Evolutionary conservation across 2,329 filamentous ascomycete species (phyloP).

Genomic region (Aspergillus fischeri): DNA sequence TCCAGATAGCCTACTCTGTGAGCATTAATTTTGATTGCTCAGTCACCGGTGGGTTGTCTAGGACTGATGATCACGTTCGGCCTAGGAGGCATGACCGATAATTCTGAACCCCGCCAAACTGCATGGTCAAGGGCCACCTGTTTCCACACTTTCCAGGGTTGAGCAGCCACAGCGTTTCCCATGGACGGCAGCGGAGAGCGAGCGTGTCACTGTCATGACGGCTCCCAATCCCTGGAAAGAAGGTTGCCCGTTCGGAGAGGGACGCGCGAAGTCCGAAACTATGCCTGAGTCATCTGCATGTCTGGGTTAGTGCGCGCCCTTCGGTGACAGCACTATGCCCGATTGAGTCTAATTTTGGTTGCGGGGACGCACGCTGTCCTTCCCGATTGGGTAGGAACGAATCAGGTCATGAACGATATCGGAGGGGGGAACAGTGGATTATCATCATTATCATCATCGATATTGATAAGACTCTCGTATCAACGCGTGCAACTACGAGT

Average conservation of each 20-base stretch:
- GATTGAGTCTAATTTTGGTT: constrained; percentile 7
- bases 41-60: background rate
- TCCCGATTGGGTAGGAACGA: constrained; percentile 6
- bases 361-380: constrained; percentile 5
- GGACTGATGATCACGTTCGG: constrained; percentile 2
- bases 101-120: background rate
- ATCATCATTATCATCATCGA: background rate
- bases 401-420: constrained; percentile 5
- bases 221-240: background rate
- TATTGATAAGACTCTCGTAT: background rate
- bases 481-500: background rate
- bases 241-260: background rate
- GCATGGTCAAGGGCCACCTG: background rate
- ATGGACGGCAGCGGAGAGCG: background rate
- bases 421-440: background rate
- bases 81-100: background rate
- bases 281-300: constrained; percentile 2
- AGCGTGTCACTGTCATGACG: background rate
- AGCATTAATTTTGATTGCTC: background rate
- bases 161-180: background rate
- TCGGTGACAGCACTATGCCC: constrained; percentile 28
- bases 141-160: constrained; percentile 1
- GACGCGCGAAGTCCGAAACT: constrained; percentile 6
- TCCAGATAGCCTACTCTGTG: background rate
- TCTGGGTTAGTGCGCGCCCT: constrained; percentile 23